Evolutionary conservation across 2,329 filamentous ascomycete genomes (phyloP).

Genomic region (Coniella vitis): DNA sequence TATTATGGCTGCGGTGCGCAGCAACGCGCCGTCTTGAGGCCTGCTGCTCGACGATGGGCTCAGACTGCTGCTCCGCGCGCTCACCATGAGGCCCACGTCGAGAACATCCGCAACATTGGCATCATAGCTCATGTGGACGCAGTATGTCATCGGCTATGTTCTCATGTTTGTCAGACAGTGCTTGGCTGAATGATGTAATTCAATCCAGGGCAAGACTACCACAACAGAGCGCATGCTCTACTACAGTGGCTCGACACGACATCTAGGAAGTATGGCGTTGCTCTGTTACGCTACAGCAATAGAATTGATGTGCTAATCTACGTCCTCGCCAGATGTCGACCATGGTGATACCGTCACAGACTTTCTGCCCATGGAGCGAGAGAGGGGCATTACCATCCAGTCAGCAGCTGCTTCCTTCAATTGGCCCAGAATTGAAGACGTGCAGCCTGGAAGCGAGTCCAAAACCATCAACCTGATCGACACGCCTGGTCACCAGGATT

Average conservation of each 20-base stretch:
- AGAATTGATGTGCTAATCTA: neutral
- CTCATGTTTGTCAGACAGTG: neutral
- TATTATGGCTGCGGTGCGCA: neutral
- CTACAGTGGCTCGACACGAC: slow-evolving; percentile 81
- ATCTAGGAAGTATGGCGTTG: slow-evolving; percentile 60
- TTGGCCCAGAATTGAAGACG: slow-evolving; percentile 59
- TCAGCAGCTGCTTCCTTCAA: slow-evolving; percentile 93
- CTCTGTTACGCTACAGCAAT: no score
- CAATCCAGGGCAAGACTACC: slow-evolving; percentile 75
- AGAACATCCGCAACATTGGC: slow-evolving; percentile 84
- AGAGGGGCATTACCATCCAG: slow-evolving; percentile 93
- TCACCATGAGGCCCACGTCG: slow-evolving; percentile 35
- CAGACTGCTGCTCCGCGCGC: slow-evolving; percentile 5
- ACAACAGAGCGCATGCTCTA: slow-evolving; percentile 99
- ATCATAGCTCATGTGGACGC: slow-evolving; percentile 99
- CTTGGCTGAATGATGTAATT: neutral
- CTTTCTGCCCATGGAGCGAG: slow-evolving; percentile 86
- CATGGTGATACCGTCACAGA: slow-evolving; percentile 96
- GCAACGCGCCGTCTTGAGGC: neutral
- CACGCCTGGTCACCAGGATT: slow-evolving; percentile 94
- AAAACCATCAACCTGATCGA: slow-evolving; percentile 89
- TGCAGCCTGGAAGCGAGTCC: slow-evolving; percentile 32
- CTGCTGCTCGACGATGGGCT: slow-evolving; percentile 5
- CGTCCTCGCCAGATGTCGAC: slow-evolving; percentile 63
- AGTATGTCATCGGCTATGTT: slow-evolving; percentile 31